A percentile compares a stretch with the other conserved stretches of the same genome.
Evolutionary conservation across 768 basidiomycete species (phyloP).

Genomic region (Cyclocybe aegerita): DNA sequence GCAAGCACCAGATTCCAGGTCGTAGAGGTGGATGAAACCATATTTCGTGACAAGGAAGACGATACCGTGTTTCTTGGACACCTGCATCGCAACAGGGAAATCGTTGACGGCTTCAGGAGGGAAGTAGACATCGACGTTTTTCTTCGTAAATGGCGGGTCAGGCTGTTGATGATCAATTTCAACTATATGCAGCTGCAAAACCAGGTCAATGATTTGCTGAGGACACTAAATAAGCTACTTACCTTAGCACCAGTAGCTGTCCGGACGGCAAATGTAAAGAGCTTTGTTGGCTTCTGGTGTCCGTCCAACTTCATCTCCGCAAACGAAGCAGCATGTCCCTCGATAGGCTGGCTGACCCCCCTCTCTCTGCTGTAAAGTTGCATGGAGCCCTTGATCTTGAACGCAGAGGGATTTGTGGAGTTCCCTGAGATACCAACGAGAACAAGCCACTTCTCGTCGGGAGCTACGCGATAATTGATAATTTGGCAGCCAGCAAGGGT

Average conservation of each 20-base stretch:
- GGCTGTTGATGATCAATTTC: constrained; percentile 96
- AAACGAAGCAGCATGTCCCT: constrained; percentile 97
- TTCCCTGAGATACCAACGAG: constrained; percentile 94
- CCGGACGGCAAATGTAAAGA: constrained; percentile 94
- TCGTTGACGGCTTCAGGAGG: constrained; percentile 97
- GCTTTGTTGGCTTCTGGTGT: constrained; percentile 78
- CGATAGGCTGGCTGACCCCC: constrained; percentile 95
- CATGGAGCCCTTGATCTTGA: constrained; percentile 99
- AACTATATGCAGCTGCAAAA: constrained; percentile 86
- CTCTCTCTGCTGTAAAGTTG: constrained; percentile 94
- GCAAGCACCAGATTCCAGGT: constrained; percentile 95
- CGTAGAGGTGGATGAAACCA: constrained; percentile 99
- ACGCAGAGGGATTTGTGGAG: constrained; percentile 88
- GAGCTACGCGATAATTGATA: constrained; percentile 93
- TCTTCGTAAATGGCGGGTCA: constrained; percentile 93
- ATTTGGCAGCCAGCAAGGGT: constrained; percentile 95
- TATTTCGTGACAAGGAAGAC: constrained; percentile 98
- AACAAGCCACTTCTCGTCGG: constrained; percentile 97
- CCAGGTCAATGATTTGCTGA: neutral
- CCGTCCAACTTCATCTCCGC: constrained; percentile 91
- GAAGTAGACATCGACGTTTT: constrained; percentile 98
- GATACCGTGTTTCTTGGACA: constrained; percentile 95
- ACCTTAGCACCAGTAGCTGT: constrained; percentile 99
- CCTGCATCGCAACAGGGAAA: constrained; percentile 99
- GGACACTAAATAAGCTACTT: constrained; percentile 15